Conservation (phyloP, 2,329 filamentous ascomycete genomes). For the Beauveria asiatica region DNA sequence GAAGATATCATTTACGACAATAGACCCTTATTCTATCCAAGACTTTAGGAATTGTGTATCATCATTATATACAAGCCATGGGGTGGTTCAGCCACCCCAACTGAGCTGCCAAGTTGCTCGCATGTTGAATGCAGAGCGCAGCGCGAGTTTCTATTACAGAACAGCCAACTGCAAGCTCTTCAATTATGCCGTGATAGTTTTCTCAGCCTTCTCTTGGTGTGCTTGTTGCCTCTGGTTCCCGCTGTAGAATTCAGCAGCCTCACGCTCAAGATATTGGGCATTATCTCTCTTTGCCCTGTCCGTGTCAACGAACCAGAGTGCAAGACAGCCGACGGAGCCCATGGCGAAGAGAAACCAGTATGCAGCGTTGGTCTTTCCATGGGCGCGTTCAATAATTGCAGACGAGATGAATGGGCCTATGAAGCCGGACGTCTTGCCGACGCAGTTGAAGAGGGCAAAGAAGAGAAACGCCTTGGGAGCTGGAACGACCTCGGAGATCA, state of each 20-base stretch:
- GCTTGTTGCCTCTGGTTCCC: slow-evolving; percentile 52
- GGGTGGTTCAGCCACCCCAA: background rate
- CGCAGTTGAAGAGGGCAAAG: slow-evolving; percentile 17
- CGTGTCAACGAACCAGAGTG: slow-evolving; percentile 16
- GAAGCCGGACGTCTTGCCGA: slow-evolving; percentile 18
- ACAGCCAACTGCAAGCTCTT: background rate
- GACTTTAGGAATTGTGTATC: no score
- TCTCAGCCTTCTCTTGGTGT: slow-evolving; percentile 30
- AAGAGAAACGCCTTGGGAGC: slow-evolving; percentile 17
- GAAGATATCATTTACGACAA: background rate
- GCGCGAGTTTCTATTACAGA: no score
- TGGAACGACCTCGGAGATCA: slow-evolving; percentile 18
- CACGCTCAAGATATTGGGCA: slow-evolving; percentile 14
- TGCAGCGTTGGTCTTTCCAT: slow-evolving; percentile 12
- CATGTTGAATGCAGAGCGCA: slow-evolving; percentile 8
- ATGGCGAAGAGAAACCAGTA: slow-evolving; percentile 17
- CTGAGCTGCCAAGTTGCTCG: background rate
- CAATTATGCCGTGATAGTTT: background rate
- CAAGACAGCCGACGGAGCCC: slow-evolving; percentile 12
- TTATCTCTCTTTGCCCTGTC: slow-evolving; percentile 16
- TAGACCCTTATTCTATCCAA: no score
- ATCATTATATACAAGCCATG: background rate
- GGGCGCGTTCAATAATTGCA: slow-evolving; percentile 15
- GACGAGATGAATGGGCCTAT: slow-evolving; percentile 18
- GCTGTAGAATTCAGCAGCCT: slow-evolving; percentile 56